phyloP scores from a whole-genome alignment of 768 basidiomycete genomes.

The Tricholoma sp. region DNA sequence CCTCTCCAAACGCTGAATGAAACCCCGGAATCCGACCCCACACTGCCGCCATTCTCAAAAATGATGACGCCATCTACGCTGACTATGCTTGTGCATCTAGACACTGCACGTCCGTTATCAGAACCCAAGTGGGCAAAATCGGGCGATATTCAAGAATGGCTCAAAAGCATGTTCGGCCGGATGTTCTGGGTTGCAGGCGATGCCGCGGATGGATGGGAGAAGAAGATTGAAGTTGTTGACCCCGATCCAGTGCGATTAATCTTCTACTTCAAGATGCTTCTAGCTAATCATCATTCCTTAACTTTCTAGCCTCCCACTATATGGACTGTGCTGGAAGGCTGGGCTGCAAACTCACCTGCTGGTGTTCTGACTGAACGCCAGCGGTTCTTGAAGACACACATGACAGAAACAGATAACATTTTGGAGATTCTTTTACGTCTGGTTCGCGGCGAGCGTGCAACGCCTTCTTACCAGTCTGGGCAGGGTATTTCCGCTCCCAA shows the following conservation, averaged over 20 bases:
- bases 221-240: conserved; percentile 86
- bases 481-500: conserved; percentile 57
- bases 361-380: conserved; percentile 74
- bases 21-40: conserved; percentile 45
- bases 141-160: conserved; percentile 92
- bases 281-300: conserved; percentile 2
- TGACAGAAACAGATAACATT: conserved; percentile 82
- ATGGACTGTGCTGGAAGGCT: conserved; percentile 83
- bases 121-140: conserved; percentile 97
- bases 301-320: conserved; percentile 81
- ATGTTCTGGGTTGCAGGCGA: conserved; percentile 86
- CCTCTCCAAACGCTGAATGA: conserved; percentile 47
- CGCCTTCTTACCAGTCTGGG: conserved; percentile 59
- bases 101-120: conserved; percentile 82
- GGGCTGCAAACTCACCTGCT: conserved; percentile 81
- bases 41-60: conserved; percentile 71
- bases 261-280: background rate
- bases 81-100: conserved; percentile 73
- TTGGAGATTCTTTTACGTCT: conserved; percentile 91
- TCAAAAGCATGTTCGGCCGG: conserved; percentile 80
- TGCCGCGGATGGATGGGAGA: conserved; percentile 89
- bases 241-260: conserved; percentile 81
- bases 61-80: conserved; percentile 47
- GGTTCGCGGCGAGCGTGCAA: conserved; percentile 84
- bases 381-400: conserved; percentile 84